Evolutionary conservation across 2,329 filamentous ascomycete genomes (phyloP).

Genomic region (Diplodia corticola): DNA sequence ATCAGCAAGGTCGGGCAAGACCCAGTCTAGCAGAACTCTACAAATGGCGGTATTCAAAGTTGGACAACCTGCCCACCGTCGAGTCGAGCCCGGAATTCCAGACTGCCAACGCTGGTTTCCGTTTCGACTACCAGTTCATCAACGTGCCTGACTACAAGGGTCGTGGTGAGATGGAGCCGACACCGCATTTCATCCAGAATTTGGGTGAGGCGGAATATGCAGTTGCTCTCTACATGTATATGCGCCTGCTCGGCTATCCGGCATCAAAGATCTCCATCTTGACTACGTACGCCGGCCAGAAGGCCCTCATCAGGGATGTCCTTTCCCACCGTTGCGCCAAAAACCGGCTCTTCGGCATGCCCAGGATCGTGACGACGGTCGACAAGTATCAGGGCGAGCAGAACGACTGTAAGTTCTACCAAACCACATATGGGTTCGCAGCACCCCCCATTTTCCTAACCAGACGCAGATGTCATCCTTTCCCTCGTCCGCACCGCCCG

Average conservation of each 20-base stretch:
- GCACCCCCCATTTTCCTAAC: neutral
- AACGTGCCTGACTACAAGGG: constrained; percentile 93
- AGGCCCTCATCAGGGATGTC: constrained; percentile 84
- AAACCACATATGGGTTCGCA: neutral
- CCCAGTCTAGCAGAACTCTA: constrained; percentile 87
- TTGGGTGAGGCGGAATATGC: constrained; percentile 96
- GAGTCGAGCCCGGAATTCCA: constrained; percentile 69
- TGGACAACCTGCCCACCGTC: constrained; percentile 78
- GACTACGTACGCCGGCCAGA: constrained; percentile 90
- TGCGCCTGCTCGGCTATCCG: constrained; percentile 92
- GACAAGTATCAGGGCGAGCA: constrained; percentile 99
- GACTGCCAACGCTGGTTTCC: constrained; percentile 85
- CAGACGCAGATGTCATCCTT: constrained; percentile 76
- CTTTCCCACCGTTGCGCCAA: constrained; percentile 78
- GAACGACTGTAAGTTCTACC: constrained; percentile 81
- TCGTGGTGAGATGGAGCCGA: constrained; percentile 82
- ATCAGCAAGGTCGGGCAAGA: constrained; percentile 89
- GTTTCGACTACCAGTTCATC: constrained; percentile 95
- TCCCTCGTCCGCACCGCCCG: constrained; percentile 86
- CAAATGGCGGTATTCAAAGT: constrained; percentile 83
- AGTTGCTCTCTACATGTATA: constrained; percentile 94
- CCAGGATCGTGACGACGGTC: constrained; percentile 87
- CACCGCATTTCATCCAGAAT: constrained; percentile 94
- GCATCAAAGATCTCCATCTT: constrained; percentile 82
- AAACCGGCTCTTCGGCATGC: constrained; percentile 83